Conservation (phyloP, 164 flowering plant species). For the Nymphaea colorata region DNA sequence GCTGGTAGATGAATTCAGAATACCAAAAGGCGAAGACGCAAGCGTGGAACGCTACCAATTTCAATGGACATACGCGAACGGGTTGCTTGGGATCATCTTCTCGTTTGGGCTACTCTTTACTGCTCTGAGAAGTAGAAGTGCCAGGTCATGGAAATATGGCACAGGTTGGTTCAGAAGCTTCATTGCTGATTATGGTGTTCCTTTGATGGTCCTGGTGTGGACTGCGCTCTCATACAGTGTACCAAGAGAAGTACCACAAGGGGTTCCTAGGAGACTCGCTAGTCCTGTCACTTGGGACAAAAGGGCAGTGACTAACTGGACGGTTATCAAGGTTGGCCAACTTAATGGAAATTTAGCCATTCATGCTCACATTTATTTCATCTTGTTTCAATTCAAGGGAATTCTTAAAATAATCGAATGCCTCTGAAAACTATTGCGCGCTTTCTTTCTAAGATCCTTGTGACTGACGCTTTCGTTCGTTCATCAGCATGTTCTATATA, state of each 20-base stretch:
- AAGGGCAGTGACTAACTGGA: conserved; percentile 33
- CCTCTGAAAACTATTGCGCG: no score
- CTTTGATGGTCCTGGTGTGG: conserved; percentile 40
- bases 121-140: conserved; percentile 46
- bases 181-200: conserved; percentile 51
- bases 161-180: conserved; percentile 44
- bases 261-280: conserved; percentile 43
- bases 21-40: conserved; percentile 20
- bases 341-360: no score
- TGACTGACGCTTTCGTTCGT: not conserved
- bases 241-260: conserved; percentile 31
- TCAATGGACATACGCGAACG: conserved; percentile 43
- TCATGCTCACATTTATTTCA: not conserved
- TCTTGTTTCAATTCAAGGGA: not conserved
- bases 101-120: conserved; percentile 38
- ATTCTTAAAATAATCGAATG: no score
- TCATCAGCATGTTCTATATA: no score
- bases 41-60: conserved; percentile 17
- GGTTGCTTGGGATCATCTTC: conserved; percentile 35
- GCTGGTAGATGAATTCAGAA: conserved; percentile 28
- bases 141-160: conserved; percentile 53
- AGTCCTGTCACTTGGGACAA: conserved; percentile 37
- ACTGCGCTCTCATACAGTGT: conserved; percentile 34
- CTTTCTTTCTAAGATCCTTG: not conserved
- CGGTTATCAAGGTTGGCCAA: conserved; percentile 27